A percentile compares a stretch with the other conserved stretches of the same genome.
These are phyloP conservation scores for Batrachochytrium dendrobatidis DNA, from an alignment of 371 early-diverging fungal genomes.

Conservation along the genomic window DNA sequence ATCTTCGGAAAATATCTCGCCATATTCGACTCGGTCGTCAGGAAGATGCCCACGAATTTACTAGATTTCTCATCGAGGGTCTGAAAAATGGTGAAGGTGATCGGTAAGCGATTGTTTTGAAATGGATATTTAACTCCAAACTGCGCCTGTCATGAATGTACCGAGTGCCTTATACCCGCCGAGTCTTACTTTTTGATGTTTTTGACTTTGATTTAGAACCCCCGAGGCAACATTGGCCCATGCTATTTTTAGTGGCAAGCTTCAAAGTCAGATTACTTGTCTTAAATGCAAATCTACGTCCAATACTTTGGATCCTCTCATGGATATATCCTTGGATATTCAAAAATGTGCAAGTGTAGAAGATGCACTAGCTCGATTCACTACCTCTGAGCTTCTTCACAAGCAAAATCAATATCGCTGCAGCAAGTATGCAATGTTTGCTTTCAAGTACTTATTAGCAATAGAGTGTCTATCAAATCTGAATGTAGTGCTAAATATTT, in stretches of 20 bases:
- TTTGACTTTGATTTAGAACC: not conserved
- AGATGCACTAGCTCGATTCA: slow-evolving; percentile 61
- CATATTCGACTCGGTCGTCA: slow-evolving; percentile 73
- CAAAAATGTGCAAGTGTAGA: slow-evolving; percentile 51
- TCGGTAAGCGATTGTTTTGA: not conserved
- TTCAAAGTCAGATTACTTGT: slow-evolving; percentile 73
- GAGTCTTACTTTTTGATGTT: not conserved
- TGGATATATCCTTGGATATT: slow-evolving; percentile 77
- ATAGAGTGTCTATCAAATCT: not conserved
- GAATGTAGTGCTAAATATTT: slow-evolving; percentile 27
- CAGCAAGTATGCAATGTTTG: slow-evolving; percentile 33
- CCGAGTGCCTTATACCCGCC: not conserved
- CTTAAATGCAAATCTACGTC: slow-evolving; percentile 63
- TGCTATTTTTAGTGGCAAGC: slow-evolving; percentile 75
- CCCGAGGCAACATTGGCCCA: slow-evolving; percentile 53
- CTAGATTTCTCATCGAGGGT: slow-evolving; percentile 63
- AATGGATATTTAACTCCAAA: slow-evolving; percentile 41
- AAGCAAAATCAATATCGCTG: slow-evolving; percentile 61
- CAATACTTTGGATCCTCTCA: slow-evolving; percentile 63
- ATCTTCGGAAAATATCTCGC: slow-evolving; percentile 63
- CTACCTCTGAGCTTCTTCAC: slow-evolving; percentile 51
- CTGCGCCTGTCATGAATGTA: slow-evolving; percentile 5
- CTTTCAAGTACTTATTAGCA: not conserved
- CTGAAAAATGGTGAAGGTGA: slow-evolving; percentile 28
- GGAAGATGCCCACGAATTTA: slow-evolving; percentile 89